Conservation (phyloP, 805 yeast genomes). For the Komagataella pastoris region DNA sequence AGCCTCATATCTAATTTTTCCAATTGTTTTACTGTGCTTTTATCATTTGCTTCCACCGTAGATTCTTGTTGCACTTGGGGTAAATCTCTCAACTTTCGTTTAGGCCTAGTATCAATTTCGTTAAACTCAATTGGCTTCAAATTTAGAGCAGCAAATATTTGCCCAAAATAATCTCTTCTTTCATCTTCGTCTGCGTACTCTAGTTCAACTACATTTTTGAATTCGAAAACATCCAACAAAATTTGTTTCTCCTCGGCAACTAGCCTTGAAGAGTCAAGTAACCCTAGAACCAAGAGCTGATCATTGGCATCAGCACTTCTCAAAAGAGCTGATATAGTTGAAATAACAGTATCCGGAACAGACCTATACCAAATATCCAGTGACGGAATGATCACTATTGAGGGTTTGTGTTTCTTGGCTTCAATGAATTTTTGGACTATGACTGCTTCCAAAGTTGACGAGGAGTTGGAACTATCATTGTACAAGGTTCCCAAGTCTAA, state of each 20-base stretch:
- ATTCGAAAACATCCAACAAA: slow-evolving; percentile 44
- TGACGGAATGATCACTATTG: slow-evolving; percentile 74
- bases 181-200: slow-evolving; percentile 29
- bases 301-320: slow-evolving; percentile 61
- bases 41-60: slow-evolving; percentile 1
- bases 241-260: slow-evolving; percentile 27
- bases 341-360: slow-evolving; percentile 53
- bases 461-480: slow-evolving; percentile 43
- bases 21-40: slow-evolving; percentile 28
- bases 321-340: slow-evolving; percentile 59
- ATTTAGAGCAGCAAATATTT: slow-evolving; percentile 36
- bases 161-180: slow-evolving; percentile 41
- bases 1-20: slow-evolving; percentile 64
- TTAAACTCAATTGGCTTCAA: slow-evolving; percentile 65
- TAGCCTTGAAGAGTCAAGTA: slow-evolving; percentile 34
- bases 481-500: slow-evolving; percentile 68
- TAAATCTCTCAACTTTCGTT: slow-evolving; percentile 28
- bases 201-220: slow-evolving; percentile 28
- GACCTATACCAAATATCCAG: slow-evolving; percentile 64
- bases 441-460: slow-evolving; percentile 71
- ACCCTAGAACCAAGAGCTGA: slow-evolving; percentile 58
- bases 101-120: slow-evolving; percentile 46
- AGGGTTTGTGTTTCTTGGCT: slow-evolving; percentile 80
- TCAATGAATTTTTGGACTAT: slow-evolving; percentile 77
- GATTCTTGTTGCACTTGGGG: slow-evolving; percentile 11